Conservation (phyloP, 1,284 basidiomycete species). For the Leccinum solheimii region DNA sequence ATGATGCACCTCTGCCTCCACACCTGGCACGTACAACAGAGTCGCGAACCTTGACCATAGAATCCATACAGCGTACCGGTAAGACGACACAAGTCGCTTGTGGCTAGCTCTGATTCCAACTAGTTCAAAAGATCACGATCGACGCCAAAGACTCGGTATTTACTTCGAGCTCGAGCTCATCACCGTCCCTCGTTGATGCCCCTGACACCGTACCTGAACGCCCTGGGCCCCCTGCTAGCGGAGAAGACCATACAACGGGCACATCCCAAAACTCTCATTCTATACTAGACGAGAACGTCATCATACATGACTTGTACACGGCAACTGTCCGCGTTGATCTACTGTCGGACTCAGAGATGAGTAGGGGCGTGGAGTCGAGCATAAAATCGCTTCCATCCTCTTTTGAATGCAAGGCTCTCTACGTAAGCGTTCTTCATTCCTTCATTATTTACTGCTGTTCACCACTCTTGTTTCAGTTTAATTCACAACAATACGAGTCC, state of each 20-base stretch:
- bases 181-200: not conserved
- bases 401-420: constrained; percentile 18
- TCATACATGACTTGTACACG: constrained; percentile 20
- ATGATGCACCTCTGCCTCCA: not conserved
- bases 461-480: constrained; percentile 16
- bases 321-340: constrained; percentile 12
- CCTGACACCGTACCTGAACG: constrained; percentile 4
- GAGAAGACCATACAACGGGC: not conserved
- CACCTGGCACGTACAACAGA: not conserved
- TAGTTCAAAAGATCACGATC: constrained; percentile 20
- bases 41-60: not conserved
- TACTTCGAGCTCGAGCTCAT: not conserved
- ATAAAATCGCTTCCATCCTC: constrained; percentile 17
- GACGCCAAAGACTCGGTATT: constrained; percentile 13
- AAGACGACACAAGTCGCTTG: not conserved
- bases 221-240: not conserved
- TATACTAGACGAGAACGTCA: not conserved
- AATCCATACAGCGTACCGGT: constrained; percentile 16
- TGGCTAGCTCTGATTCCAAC: constrained; percentile 1
- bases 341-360: constrained; percentile 10
- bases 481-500: constrained; percentile 6
- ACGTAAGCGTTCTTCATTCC: constrained; percentile 7
- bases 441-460: not conserved
- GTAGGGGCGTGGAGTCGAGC: constrained; percentile 8
- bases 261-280: not conserved